Evolutionary conservation across 768 basidiomycete genomes (phyloP), one percentile per base, ranked within the genome.

Genomic region (Steccherinum ochraceum): DNA sequence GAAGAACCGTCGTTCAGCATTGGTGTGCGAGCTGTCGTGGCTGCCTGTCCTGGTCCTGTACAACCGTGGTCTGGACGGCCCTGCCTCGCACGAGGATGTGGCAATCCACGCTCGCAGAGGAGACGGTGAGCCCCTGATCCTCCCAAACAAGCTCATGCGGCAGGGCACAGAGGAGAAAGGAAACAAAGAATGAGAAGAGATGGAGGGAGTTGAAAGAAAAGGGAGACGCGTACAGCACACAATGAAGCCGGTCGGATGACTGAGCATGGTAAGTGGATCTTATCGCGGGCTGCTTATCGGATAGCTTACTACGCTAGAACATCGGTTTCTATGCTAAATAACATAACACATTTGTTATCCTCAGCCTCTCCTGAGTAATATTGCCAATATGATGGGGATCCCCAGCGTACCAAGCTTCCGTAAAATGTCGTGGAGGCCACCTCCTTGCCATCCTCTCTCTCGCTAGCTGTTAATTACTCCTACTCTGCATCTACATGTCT

Each of bases 1-100:
- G 54, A 64, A 64, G 27, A 49, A 46, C 12, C 63, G 57, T 12
- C 59, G 56, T 21, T 58, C 41, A 11, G 18, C 41, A 7, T 10
- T 7, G 43, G 46, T 35, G 51, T 7, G 45, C 52, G 12, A 55
- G 41, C 46, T 48, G 47, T 18, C n/a, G 7, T 16, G 7, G 30
- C 7, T 35, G 7, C 7, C 30, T 7, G 16, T 7, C 30, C 30
- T 35, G 30, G 30, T 35, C 30, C 16, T 35, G 30, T 35, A 35
- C 30, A 35, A 16, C 7, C 30, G 30, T 35, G 30, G 30, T 7
- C 30, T 7, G 16, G 30, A 35, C 30, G 30, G 30, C 7, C 30
- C 30, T 16, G 30, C 30, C 16, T 35, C 30, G 30, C 30, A 7
- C 16, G 30, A 7, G 30, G 16, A 35, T 16, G 7, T 35, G 7